These are phyloP conservation scores for Globisporangium carolinianum DNA, from an alignment of 352 stramenopile genomes.

Conservation along the genomic window DNA sequence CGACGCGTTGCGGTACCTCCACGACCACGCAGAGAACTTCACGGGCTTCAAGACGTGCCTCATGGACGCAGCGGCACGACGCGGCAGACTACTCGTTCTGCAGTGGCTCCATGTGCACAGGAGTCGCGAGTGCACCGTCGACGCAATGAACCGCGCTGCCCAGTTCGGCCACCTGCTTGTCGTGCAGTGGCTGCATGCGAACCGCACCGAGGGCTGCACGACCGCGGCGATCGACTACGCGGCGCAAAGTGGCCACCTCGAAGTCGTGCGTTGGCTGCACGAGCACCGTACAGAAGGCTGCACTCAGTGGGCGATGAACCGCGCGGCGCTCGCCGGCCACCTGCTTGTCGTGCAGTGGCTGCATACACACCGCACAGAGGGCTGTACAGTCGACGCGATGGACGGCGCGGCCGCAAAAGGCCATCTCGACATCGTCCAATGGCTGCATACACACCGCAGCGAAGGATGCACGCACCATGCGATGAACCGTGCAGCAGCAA, in stretches of 20 bases:
- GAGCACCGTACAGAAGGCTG: slow-evolving; percentile 3
- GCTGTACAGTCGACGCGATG: no score
- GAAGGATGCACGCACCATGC: slow-evolving; percentile 3
- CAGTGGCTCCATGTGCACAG: slow-evolving; percentile 6
- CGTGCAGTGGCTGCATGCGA: not conserved
- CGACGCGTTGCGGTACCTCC: not conserved
- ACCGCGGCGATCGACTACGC: slow-evolving; percentile 2
- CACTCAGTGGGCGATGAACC: slow-evolving; percentile 7
- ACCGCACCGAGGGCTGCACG: slow-evolving; percentile 1
- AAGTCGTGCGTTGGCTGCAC: slow-evolving; percentile 2
- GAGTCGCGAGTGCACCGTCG: slow-evolving; percentile 1
- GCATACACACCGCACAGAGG: no score
- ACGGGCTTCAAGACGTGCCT: slow-evolving; percentile 3
- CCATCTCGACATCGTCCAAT: slow-evolving; percentile 4
- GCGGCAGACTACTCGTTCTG: not conserved
- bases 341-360: no score
- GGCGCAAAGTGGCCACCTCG: not conserved
- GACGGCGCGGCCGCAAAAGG: not conserved
- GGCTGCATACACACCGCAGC: slow-evolving; percentile 6
- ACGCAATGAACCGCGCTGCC: slow-evolving; percentile 8
- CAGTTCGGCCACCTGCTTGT: slow-evolving; percentile 4
- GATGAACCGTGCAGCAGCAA: not conserved
- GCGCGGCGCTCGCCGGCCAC: not conserved
- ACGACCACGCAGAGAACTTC: slow-evolving; percentile 2
- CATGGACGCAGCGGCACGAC: slow-evolving; percentile 1